Evolutionary conservation across 495 filamentous ascomycete genomes (phyloP).

Genomic region (Filosporella fistucella): DNA sequence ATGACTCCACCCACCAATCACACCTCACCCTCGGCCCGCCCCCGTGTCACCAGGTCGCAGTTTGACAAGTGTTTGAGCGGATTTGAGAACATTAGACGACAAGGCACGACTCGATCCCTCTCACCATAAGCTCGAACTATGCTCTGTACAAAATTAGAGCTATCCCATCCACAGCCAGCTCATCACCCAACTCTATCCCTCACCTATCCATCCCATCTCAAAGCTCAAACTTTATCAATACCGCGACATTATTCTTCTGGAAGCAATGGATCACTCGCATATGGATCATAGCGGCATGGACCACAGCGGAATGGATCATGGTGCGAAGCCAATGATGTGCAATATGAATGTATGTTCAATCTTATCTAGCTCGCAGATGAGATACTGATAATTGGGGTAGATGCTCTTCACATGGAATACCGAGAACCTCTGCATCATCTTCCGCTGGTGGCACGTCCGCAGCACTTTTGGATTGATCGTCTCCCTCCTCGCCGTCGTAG

Average conservation of each 20-base stretch:
- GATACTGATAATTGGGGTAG: constrained; percentile 33
- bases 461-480: constrained; percentile 66
- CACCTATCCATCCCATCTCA: too few relatives aligned
- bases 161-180: too few relatives aligned
- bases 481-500: constrained; percentile 76
- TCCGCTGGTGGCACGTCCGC: constrained; percentile 81
- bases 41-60: too few relatives aligned
- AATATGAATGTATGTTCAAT: constrained; percentile 70
- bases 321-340: constrained; percentile 42
- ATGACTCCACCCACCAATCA: too few relatives aligned
- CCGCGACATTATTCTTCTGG: too few relatives aligned
- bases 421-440: constrained; percentile 89
- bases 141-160: too few relatives aligned
- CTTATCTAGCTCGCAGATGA: constrained; percentile 6
- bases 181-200: too few relatives aligned
- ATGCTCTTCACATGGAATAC: constrained; percentile 98
- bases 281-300: constrained; percentile 58
- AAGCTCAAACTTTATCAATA: too few relatives aligned
- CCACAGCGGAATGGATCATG: constrained; percentile 42
- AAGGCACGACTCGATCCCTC: not conserved
- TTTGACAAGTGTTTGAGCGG: constrained; percentile 11
- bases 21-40: too few relatives aligned
- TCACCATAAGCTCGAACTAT: not conserved
- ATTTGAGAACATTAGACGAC: constrained; percentile 12
- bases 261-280: constrained; percentile 38